Evolutionary conservation across 192 early-diverging fungal genomes (phyloP), one percentile per base, ranked within the genome.

Genomic region (Podila verticillata): DNA sequence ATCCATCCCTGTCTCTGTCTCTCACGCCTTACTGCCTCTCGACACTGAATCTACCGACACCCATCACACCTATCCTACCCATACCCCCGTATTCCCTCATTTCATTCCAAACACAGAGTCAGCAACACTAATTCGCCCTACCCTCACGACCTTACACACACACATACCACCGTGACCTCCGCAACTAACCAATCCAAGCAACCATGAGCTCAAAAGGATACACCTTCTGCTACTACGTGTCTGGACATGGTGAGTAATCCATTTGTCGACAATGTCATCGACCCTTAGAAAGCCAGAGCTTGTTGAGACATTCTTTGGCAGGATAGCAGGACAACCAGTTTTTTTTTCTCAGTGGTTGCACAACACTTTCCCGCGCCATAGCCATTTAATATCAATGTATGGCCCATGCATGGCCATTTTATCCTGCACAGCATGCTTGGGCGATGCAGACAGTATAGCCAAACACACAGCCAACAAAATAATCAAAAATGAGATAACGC

Each of bases 221-320:
- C 56, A 74, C 74, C 1, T 87, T 87, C 69, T 87, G 85, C 48
- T 87, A 79, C 56, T 87, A 87, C 59, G 85, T 87, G 7, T 87
- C 85, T 36, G 85, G 85, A 3, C 85, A 87, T 72, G 85, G 85
- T 84, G 81, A 66, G 63, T 66, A 13, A 44, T 12, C 39, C 13
- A 9, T 15, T 7, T 19, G 35, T 24, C n/a, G 6, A 48, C 26
- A 26, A 47, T 44, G 39, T 15, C 3, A 15, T 15, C 39, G 2
- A 39, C 39, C 15, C 39, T 4, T 44, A 15, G 39, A 44, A 44
- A n/a, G n/a, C n/a, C 17, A 44, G 17, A 44, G 39, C n/a, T n/a
- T n/a, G n/a, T n/a, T n/a, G n/a, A n/a, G 17, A 44, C 39, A 17
- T 44, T 44, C 15, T 15, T 44, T 10, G 39, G 39, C 39, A 44